Evolutionary conservation across 1,139 yeast species (phyloP), one percentile per base, ranked within the genome.

Genomic region (Debaryomycetaceae sp.): DNA sequence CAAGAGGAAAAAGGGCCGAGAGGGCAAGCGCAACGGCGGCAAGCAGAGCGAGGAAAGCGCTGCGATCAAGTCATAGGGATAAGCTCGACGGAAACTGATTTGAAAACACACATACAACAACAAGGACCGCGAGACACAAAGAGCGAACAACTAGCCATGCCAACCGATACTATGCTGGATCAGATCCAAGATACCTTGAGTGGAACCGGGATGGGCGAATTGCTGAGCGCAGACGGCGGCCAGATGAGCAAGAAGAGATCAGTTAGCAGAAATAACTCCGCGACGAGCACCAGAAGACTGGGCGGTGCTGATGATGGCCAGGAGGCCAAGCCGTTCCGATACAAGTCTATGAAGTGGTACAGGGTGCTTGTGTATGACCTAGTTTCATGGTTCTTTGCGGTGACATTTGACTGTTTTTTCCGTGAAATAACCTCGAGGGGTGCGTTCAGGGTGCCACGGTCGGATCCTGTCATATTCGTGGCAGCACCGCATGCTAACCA

Each of bases 401-500:
- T 74, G 40, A 62, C 71, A 9, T 72, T 72, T 53, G 78, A 75
- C 54, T 71, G 76, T 48, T 93, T 93, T 69, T 93, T 93, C 66
- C 72, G 98, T 50, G 97, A 91, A 59, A 87, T 91, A 52, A 75
- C 91, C 48, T 85, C 97, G 4, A 76, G 99, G 49, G 97, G 97
- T 4, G 95, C 97, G 0, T 91, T 84, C 68, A 75, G 91, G 45
- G 79, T 93, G 45, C 98, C 99, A 4, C 74, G 79, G 37, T 62
- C 75, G 8, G 97, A 97, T 0, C 95, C 98, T 0, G 83, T 90
- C 22, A 90, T 93, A 46, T 88, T 93, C 59, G 98, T 93, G 38
- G 98, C 95, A 1, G 99, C 97, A 6, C 98, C 98, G 6, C 99
- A 91, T 68, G 96, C 97, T 34, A 93, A 91, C 65, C 99, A 91